phyloP scores from a whole-genome alignment of 2,329 filamentous ascomycete genomes.

The Plectosphaerella sp. region DNA sequence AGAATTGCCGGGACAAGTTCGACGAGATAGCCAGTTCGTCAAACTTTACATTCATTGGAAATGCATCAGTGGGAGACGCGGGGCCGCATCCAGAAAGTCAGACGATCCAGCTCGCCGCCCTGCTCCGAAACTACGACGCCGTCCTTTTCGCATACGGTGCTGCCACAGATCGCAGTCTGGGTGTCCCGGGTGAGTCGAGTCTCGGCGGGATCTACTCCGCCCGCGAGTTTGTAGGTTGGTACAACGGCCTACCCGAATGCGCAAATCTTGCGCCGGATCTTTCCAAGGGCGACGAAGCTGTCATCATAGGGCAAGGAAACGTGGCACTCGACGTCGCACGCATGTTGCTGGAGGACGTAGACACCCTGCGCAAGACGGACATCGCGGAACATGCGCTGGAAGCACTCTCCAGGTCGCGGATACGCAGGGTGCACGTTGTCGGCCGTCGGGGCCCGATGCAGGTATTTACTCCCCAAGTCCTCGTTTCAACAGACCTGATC shows the following conservation, averaged over 20 bases:
- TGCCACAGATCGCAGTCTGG: conserved; percentile 73
- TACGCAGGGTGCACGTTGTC: conserved; percentile 81
- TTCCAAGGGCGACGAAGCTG: conserved; percentile 70
- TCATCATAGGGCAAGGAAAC: conserved; percentile 92
- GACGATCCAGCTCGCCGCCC: conserved; percentile 58
- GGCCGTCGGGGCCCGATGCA: conserved; percentile 87
- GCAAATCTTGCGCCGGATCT: conserved; percentile 69
- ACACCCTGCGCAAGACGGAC: conserved; percentile 74
- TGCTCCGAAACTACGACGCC: conserved; percentile 84
- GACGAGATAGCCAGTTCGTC: conserved; percentile 78
- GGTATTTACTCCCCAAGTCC: conserved; percentile 36
- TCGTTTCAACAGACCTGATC: too few relatives aligned
- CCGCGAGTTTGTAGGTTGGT: conserved; percentile 94
- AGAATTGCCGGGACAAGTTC: conserved; percentile 96
- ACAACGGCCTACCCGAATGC: conserved; percentile 89
- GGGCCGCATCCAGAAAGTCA: conserved; percentile 34
- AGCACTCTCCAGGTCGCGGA: conserved; percentile 63
- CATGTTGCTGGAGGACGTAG: conserved; percentile 73
- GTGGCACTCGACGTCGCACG: conserved; percentile 92
- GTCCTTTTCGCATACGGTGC: conserved; percentile 92
- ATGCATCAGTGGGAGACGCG: conserved; percentile 68
- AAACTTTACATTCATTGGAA: conserved; percentile 87
- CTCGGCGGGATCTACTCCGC: conserved; percentile 79
- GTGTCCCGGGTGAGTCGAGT: conserved; percentile 71
- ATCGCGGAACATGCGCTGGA: conserved; percentile 83